Conservation (phyloP, 768 basidiomycete species). For the Podaxis mareebaensis region DNA sequence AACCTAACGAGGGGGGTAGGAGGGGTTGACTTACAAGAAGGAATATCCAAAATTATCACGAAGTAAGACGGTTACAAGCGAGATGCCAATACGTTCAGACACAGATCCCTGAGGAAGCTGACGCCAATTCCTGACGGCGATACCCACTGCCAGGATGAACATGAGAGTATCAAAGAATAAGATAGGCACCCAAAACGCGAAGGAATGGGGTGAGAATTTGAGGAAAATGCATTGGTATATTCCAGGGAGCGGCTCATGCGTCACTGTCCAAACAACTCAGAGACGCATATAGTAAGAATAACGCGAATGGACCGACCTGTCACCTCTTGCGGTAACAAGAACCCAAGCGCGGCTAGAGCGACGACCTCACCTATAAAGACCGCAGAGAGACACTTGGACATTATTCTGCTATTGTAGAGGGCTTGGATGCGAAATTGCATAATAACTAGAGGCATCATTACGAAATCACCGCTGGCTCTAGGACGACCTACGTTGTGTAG, state of each 20-base stretch:
- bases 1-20: background rate
- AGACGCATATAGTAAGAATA: background rate
- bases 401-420: constrained; percentile 21
- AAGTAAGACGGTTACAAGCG: constrained; percentile 24
- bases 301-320: constrained; percentile 18
- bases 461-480: background rate
- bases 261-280: constrained; percentile 1
- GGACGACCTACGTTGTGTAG: constrained; percentile 24
- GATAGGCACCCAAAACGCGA: constrained; percentile 31
- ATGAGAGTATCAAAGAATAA: constrained; percentile 29
- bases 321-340: constrained; percentile 19
- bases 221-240: constrained; percentile 15
- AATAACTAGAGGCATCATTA: constrained; percentile 22
- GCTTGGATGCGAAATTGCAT: constrained; percentile 29
- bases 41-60: constrained; percentile 30
- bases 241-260: constrained; percentile 6
- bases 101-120: background rate
- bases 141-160: constrained; percentile 25
- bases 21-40: constrained; percentile 22
- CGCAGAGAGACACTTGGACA: constrained; percentile 19
- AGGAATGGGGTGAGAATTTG: constrained; percentile 22
- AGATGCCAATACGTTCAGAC: constrained; percentile 12
- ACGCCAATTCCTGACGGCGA: constrained; percentile 15
- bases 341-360: constrained; percentile 19
- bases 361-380: constrained; percentile 24